Percentiles rank a stretch among this genome's conserved stretches.
Conservation (phyloP, 345 rosid species). For the Lepidium aucheri region DNA sequence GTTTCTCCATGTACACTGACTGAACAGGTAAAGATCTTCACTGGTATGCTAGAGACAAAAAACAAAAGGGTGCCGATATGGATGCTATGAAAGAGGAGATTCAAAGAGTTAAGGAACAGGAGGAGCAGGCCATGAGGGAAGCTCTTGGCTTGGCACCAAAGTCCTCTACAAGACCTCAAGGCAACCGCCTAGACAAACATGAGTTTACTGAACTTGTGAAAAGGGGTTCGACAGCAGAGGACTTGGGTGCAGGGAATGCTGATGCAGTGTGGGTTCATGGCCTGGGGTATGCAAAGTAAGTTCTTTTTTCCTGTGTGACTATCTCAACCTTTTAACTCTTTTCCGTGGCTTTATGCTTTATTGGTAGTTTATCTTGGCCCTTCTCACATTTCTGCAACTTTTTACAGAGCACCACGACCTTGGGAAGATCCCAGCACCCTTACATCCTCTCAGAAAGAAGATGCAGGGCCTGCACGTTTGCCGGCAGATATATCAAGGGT, state of each 20-base stretch:
- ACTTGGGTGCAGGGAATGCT: slow-evolving; percentile 87
- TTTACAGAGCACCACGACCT: slow-evolving; percentile 61
- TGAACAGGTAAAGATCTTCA: slow-evolving; percentile 80
- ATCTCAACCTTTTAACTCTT: background rate
- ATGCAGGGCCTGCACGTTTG: slow-evolving; percentile 18
- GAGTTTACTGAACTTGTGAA: slow-evolving; percentile 87
- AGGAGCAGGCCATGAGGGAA: slow-evolving; percentile 98
- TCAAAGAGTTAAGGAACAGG: slow-evolving; percentile 81
- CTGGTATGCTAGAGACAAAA: slow-evolving; percentile 85
- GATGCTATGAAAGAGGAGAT: slow-evolving; percentile 88
- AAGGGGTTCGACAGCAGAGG: slow-evolving; percentile 92
- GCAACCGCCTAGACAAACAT: slow-evolving; percentile 86
- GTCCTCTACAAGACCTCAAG: slow-evolving; percentile 62
- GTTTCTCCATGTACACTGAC: background rate
- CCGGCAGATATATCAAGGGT: slow-evolving; percentile 24
- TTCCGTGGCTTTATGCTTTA: background rate
- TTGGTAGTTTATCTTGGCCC: background rate
- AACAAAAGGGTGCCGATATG: slow-evolving; percentile 28
- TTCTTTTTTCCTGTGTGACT: background rate
- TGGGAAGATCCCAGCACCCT: slow-evolving; percentile 90
- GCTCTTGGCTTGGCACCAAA: slow-evolving; percentile 96
- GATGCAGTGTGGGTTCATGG: slow-evolving; percentile 87
- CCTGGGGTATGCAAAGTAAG: slow-evolving; percentile 79
- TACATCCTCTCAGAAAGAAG: slow-evolving; percentile 36
- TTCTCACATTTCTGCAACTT: slow-evolving; percentile 7